These are phyloP conservation scores for Udeniomyces megalosporus DNA, from an alignment of 768 basidiomycete species.

Conservation along the genomic window DNA sequence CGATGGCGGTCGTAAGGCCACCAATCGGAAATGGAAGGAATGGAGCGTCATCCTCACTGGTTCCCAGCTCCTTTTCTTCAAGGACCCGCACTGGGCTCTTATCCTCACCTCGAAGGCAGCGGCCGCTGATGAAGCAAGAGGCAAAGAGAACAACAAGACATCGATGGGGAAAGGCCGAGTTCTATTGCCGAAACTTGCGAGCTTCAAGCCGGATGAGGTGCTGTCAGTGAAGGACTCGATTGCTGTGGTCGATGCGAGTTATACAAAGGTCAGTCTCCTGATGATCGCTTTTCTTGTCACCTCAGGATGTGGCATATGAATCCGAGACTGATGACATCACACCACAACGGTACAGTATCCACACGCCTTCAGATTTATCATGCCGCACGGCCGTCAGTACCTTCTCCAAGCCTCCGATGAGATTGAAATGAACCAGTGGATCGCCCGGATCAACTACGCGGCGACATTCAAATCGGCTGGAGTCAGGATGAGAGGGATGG, in stretches of 20 bases:
- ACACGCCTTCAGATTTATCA: slow-evolving; percentile 59
- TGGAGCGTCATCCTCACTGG: slow-evolving; percentile 75
- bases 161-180: not conserved
- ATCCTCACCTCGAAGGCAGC: not conserved
- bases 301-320: not conserved
- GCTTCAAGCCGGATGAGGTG: slow-evolving; percentile 63
- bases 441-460: slow-evolving; percentile 82
- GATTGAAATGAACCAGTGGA: slow-evolving; percentile 72
- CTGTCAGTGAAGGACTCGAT: slow-evolving; percentile 59
- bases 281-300: not conserved
- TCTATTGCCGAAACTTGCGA: slow-evolving; percentile 27
- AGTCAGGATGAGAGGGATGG: slow-evolving; percentile 58
- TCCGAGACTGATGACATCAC: not conserved
- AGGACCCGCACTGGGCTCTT: slow-evolving; percentile 13
- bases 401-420: slow-evolving; percentile 58
- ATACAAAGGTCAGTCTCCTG: slow-evolving; percentile 46
- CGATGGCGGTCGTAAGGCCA: slow-evolving; percentile 59
- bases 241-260: slow-evolving; percentile 62
- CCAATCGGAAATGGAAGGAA: slow-evolving; percentile 69
- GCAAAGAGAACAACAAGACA: not conserved
- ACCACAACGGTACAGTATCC: slow-evolving; percentile 36
- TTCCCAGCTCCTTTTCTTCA: slow-evolving; percentile 77
- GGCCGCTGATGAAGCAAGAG: not conserved
- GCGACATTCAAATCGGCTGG: slow-evolving; percentile 75
- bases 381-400: slow-evolving; percentile 62